Evolutionary conservation across 2,329 filamentous ascomycete species (phyloP), one percentile per base, ranked within the genome.

Genomic region (Ophiostoma himal-ulmi): DNA sequence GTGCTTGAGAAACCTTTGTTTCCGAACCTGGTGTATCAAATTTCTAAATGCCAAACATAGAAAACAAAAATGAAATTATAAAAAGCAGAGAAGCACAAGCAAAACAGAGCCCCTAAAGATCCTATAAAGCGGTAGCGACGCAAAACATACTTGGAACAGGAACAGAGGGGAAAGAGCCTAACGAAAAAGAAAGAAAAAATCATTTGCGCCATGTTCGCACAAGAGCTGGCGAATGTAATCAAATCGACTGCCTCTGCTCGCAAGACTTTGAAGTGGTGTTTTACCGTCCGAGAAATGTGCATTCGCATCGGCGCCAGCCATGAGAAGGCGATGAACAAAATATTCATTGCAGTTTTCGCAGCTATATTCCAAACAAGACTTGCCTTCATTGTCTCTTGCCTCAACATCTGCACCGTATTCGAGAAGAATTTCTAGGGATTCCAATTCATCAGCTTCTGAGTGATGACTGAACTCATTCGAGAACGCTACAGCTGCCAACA

Each of bases 281-380:
- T 17, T 48, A 20, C 44, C 44, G 44, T 48, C 14, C 8, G 44
- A 48, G 20, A 48, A 48, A 7, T 5, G 44, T 17, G 44, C 44
- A 7, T 48, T 48, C 6, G 44, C 44, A 48, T 48, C 5, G 6
- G 44, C 44, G 17, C 44, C 44, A 48, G 4, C 14, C n/a, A 7
- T 5, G 20, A 48, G 44, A 20, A 48, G 44, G 14, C 17, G 6
- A 14, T 5, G 4, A 17, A 20, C 44, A 48, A 48, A 17, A 17
- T 7, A 0, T 20, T 20, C 17, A n/a, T 20, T 0, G 14, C 1
- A 6, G 6, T 1, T 1, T 17, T 20, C 20, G 5, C 5, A 20
- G 14, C 14, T 6, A 20, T 20, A 48, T 17, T 48, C 44, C 44
- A 48, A 20, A 48, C 14, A 20, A 20, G 44, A 48, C 5, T 17